Evolutionary conservation across 371 early-diverging fungal genomes (phyloP).

Genomic region (Actinomortierella ambigua): DNA sequence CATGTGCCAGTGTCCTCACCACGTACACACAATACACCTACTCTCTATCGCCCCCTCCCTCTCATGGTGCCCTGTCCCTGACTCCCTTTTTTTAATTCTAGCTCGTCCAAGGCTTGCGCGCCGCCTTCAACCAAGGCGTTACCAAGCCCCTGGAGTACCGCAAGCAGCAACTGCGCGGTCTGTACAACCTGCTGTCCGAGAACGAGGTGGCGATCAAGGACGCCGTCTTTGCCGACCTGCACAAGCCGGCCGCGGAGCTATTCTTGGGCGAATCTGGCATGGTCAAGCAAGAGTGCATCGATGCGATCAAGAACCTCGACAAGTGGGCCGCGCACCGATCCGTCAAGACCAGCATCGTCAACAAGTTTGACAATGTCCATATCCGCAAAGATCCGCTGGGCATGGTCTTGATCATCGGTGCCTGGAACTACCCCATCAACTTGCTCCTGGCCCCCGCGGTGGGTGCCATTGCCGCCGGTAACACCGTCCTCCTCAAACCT

Average conservation of each 20-base stretch:
- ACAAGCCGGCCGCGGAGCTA: slow-evolving; percentile 58
- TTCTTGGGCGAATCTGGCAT: slow-evolving; percentile 63
- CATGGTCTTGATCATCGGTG: slow-evolving; percentile 67
- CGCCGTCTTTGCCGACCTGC: slow-evolving; percentile 77
- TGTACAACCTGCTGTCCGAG: slow-evolving; percentile 69
- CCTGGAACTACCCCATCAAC: slow-evolving; percentile 90
- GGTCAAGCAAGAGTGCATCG: slow-evolving; percentile 70
- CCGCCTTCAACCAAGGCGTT: slow-evolving; percentile 58
- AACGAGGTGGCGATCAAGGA: slow-evolving; percentile 63
- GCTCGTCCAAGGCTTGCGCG: slow-evolving; percentile 56
- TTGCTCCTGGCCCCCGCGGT: slow-evolving; percentile 77
- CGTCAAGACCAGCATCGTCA: slow-evolving; percentile 32
- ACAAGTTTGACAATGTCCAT: slow-evolving; percentile 48
- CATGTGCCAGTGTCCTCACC: too few relatives aligned
- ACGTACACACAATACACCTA: too few relatives aligned
- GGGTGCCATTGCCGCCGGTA: slow-evolving; percentile 94
- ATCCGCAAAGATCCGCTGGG: slow-evolving; percentile 69
- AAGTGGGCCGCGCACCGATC: slow-evolving; percentile 56
- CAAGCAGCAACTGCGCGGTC: slow-evolving; percentile 72
- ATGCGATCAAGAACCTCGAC: slow-evolving; percentile 60
- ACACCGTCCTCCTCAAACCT: slow-evolving; percentile 87
- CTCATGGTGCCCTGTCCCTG: too few relatives aligned
- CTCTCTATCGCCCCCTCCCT: too few relatives aligned
- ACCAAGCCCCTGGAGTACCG: slow-evolving; percentile 67
- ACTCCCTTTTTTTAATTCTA: slow-evolving; percentile 8